Evolutionary conservation across 2,329 filamentous ascomycete species (phyloP).

Genomic region (Apiospora hydei): DNA sequence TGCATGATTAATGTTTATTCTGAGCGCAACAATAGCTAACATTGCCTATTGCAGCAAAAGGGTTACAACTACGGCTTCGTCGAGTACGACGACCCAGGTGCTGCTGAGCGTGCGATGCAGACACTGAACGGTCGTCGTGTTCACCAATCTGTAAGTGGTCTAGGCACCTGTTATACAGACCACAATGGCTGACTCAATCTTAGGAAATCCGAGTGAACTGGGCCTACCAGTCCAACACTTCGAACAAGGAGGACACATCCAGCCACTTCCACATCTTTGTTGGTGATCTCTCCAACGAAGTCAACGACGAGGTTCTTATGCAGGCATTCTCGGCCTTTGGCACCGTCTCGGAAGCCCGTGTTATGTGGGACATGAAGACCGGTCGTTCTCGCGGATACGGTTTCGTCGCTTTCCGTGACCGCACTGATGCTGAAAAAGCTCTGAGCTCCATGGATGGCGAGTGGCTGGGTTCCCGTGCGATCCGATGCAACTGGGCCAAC

Average conservation of each 20-base stretch:
- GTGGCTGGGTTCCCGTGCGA: slow-evolving; percentile 97
- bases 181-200: slow-evolving; percentile 26
- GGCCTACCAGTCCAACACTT: slow-evolving; percentile 96
- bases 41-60: slow-evolving; percentile 69
- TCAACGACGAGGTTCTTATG: slow-evolving; percentile 93
- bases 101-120: slow-evolving; percentile 95
- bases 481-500: slow-evolving; percentile 99
- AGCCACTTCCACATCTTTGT: slow-evolving; percentile 99
- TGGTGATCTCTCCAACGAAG: slow-evolving; percentile 95
- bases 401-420: slow-evolving; percentile 96
- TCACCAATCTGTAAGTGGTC: slow-evolving; percentile 77
- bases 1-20: neutral
- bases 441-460: slow-evolving; percentile 98
- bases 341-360: slow-evolving; percentile 93
- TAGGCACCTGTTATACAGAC: neutral
- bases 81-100: slow-evolving; percentile 96
- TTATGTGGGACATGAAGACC: slow-evolving; percentile 99
- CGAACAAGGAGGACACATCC: slow-evolving; percentile 95
- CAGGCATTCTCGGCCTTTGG: slow-evolving; percentile 98
- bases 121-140: slow-evolving; percentile 95
- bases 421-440: slow-evolving; percentile 92
- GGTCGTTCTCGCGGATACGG: slow-evolving; percentile 96
- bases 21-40: slow-evolving; percentile 39
- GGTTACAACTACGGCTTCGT: slow-evolving; percentile 99
- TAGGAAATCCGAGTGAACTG: slow-evolving; percentile 99